Conservation (phyloP, 192 early-diverging fungal genomes). For the Backusella liffmaniae region DNA sequence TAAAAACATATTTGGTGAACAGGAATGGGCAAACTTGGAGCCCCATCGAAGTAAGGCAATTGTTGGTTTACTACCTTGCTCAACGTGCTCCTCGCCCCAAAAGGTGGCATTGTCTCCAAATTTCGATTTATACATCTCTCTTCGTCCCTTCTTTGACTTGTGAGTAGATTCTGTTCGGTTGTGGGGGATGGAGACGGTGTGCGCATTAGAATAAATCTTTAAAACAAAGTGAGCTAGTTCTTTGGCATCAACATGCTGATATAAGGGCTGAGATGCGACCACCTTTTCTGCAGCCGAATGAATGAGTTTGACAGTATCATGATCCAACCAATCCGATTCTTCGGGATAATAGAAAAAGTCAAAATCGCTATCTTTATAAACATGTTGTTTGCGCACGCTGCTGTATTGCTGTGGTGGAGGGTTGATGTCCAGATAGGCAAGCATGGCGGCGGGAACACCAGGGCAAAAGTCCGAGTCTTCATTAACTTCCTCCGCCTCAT, state of each 20-base stretch:
- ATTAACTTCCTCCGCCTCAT: not conserved
- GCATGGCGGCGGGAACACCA: conserved; percentile 34
- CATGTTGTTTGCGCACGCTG: not conserved
- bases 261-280: not conserved
- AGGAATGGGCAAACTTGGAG: conserved; percentile 40
- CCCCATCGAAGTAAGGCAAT: conserved; percentile 35
- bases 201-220: conserved; percentile 40
- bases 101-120: not conserved
- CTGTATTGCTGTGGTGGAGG: conserved; percentile 22
- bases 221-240: conserved; percentile 27
- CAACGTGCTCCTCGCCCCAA: not conserved
- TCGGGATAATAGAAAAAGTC: conserved; percentile 37
- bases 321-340: conserved; percentile 21
- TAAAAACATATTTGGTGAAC: conserved; percentile 34
- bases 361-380: conserved; percentile 10
- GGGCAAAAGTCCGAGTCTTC: conserved; percentile 28
- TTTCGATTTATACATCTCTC: conserved; percentile 2
- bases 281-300: not conserved
- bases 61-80: conserved; percentile 5
- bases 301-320: conserved; percentile 26
- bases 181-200: conserved; percentile 27
- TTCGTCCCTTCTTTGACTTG: conserved; percentile 11
- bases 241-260: conserved; percentile 8
- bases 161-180: conserved; percentile 27
- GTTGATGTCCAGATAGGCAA: conserved; percentile 28